Base-by-base conservation (phyloP, 192 early-diverging fungal species). In the Gamsiella multidivaricata region DNA sequence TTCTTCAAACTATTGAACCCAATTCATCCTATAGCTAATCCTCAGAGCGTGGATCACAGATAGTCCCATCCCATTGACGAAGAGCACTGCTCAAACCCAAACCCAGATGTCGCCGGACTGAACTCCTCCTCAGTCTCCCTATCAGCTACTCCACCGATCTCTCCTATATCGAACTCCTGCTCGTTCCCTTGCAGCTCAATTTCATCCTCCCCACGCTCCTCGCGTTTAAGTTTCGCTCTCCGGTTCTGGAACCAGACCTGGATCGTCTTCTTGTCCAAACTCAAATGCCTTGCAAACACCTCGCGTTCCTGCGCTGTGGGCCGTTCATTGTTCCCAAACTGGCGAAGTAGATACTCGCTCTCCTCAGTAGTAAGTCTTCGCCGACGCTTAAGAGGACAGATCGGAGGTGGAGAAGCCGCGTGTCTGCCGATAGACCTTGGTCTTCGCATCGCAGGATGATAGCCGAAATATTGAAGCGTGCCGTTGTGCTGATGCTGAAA, bases 231-330 rank as follows among this genome's bases (percentile, higher is more conserved):
- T 72, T 94, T 94, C 50, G 93, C 93, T 20, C 93, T 85, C 22
- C 91, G 85, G 66, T 92, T 93, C 62, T 93, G 91, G 81, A 93
- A 93, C 92, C 90, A 91, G 14, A 91, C 86, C 54, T 91, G 90
- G 22, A 91, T 84, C 2, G 86, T 86, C 61, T 88, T 82, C 7
- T 85, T 83, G 17, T 86, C 86, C 83, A 91, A 83, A 31, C 75
- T 84, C 45, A 90, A 70, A 67, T 89, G 82, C 56, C 79, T 83
- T 15, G 87, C 89, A 51, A 91, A 81, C 39, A 59, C 41, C 60
- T 87, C 86, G 34, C 90, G 84, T 51, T 83, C 81, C 29, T 90
- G 88, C 0, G 90, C 84, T 28, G 84, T 86, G 0, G 90, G 90
- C 62, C 88, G 88, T 32, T 78, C 82, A 36, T 85, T 88, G 20